Evolutionary conservation across 176 grass and related monocot species (phyloP).

Genomic region (Ensete ventricosum): DNA sequence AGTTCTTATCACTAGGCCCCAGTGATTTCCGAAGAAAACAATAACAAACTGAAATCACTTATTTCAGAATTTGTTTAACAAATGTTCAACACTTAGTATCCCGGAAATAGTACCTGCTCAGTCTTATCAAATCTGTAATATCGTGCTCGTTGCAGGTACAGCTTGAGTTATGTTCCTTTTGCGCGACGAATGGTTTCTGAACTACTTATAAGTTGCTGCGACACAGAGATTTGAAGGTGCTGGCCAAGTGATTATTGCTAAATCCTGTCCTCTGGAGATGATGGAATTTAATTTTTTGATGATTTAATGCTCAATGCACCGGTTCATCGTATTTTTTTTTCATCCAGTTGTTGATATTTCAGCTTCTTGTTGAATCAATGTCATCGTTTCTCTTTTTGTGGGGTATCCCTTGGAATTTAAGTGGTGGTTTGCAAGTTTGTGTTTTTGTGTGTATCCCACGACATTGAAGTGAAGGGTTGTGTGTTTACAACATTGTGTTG

Average conservation of each 20-base stretch:
- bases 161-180: conserved; percentile 91
- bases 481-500: not conserved
- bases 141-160: conserved; percentile 45
- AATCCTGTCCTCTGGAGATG: not conserved
- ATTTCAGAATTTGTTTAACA: too few relatives aligned
- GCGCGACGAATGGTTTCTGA: conserved; percentile 57
- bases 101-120: too few relatives aligned
- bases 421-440: not conserved
- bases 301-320: not conserved
- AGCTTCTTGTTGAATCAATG: not conserved
- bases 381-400: not conserved
- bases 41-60: not conserved
- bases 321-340: not conserved
- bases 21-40: not conserved
- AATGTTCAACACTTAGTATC: too few relatives aligned
- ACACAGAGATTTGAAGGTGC: conserved; percentile 54
- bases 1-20: not conserved
- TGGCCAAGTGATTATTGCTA: too few relatives aligned
- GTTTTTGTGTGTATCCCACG: not conserved
- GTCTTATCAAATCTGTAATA: too few relatives aligned
- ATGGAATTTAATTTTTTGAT: not conserved
- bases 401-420: not conserved
- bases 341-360: not conserved
- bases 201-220: conserved; percentile 65
- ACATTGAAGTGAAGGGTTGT: not conserved